These are phyloP conservation scores for Kockovaella imperatae DNA, from an alignment of 768 basidiomycete species.

Conservation along the genomic window DNA sequence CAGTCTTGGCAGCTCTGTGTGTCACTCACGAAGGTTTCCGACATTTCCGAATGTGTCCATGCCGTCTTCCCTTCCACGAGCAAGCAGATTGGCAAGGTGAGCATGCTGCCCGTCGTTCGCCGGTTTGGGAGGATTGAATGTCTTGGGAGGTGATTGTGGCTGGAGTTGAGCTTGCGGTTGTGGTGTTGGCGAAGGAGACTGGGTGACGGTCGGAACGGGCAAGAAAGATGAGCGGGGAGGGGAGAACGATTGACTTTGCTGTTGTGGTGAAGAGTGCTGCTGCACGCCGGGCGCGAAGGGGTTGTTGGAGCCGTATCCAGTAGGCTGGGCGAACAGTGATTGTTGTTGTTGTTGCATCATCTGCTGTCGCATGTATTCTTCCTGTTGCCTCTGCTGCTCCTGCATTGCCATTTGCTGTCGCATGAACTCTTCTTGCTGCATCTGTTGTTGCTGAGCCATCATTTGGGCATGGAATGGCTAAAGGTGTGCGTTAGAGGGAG, in stretches of 20 bases:
- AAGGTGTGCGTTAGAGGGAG: neutral
- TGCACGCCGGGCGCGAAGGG: conserved; percentile 62
- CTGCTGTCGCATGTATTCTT: conserved; percentile 44
- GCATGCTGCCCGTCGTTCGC: conserved; percentile 61
- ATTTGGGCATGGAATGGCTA: conserved; percentile 62
- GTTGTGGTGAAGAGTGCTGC: too few species aligned
- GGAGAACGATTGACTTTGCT: conserved; percentile 21
- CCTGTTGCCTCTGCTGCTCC: conserved; percentile 41
- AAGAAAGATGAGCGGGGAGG: conserved; percentile 45
- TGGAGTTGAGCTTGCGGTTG: conserved; percentile 48
- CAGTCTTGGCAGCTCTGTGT: conserved; percentile 3
- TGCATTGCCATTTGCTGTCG: conserved; percentile 49
- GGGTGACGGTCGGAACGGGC: conserved; percentile 17
- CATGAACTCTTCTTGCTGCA: conserved; percentile 45
- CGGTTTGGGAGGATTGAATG: conserved; percentile 29
- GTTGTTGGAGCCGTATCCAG: conserved; percentile 73
- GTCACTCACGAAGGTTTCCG: conserved; percentile 58
- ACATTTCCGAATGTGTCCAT: conserved; percentile 92
- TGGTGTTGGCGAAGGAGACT: conserved; percentile 46
- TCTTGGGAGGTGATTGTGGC: conserved; percentile 44
- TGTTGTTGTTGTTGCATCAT: conserved; percentile 31
- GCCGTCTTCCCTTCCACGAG: conserved; percentile 71
- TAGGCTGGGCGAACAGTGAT: conserved; percentile 44
- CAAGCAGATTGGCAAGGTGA: conserved; percentile 71
- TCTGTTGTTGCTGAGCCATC: conserved; percentile 62